Conservation (phyloP, 1,284 basidiomycete species). For the Caloboletus firmus region DNA sequence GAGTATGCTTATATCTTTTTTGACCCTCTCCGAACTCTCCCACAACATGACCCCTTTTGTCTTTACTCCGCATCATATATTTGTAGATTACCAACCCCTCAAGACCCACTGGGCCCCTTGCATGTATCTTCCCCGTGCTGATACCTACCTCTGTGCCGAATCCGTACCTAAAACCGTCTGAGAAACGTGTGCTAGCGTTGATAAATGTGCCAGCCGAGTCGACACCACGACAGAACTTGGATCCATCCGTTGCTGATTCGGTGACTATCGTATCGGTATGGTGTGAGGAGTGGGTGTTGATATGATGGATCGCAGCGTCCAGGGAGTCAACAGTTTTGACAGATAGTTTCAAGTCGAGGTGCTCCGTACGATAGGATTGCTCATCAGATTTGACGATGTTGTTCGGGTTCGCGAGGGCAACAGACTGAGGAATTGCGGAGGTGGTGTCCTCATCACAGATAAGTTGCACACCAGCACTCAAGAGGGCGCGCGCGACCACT, state of each 20-base stretch:
- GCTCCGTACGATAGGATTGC: conserved; percentile 83
- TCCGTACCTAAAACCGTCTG: conserved; percentile 96
- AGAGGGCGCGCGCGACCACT: conserved; percentile 70
- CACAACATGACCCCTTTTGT: conserved; percentile 72
- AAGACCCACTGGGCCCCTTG: conserved; percentile 93
- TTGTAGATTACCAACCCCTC: conserved; percentile 96
- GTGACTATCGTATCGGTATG: conserved; percentile 96
- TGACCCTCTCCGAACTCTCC: conserved; percentile 82
- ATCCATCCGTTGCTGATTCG: conserved; percentile 67
- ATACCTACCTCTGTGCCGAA: conserved; percentile 99
- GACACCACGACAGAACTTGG: conserved; percentile 82
- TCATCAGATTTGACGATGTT: conserved; percentile 54
- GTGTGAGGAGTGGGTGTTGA: conserved; percentile 91
- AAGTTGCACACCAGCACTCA: conserved; percentile 71
- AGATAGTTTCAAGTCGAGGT: conserved; percentile 81
- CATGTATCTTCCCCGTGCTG: conserved; percentile 94
- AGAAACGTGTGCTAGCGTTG: conserved; percentile 94
- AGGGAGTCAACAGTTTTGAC: conserved; percentile 76
- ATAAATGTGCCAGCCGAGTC: conserved; percentile 93
- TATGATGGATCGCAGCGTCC: conserved; percentile 77
- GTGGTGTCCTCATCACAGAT: conserved; percentile 76
- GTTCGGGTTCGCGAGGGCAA: conserved; percentile 36
- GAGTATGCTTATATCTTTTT: conserved; percentile 73
- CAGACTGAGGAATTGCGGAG: conserved; percentile 42
- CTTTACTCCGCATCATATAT: conserved; percentile 82